A percentile compares a stretch with the other conserved stretches of the same genome.
These are phyloP conservation scores for Blastocystis sp. DNA, from an alignment of 352 stramenopile species.

Conservation along the genomic window DNA sequence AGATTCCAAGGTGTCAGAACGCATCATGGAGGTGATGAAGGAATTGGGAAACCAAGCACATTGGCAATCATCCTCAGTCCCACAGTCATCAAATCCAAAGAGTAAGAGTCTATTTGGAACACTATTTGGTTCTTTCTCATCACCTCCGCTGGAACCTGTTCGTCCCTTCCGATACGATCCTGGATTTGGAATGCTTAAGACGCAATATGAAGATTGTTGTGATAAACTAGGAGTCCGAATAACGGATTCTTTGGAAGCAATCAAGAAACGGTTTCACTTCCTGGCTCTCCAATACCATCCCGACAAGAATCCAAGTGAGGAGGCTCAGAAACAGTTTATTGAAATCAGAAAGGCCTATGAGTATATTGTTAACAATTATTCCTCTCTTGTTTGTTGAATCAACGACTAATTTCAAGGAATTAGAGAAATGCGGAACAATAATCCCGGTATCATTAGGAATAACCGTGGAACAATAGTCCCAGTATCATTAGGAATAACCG, in stretches of 20 bases:
- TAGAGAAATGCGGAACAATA: no score
- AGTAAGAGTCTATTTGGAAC: background rate
- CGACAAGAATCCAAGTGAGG: slow-evolving; percentile 11
- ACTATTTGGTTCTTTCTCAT: background rate
- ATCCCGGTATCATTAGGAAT: no score
- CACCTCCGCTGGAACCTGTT: background rate
- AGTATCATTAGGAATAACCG: no score
- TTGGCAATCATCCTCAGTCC: no score
- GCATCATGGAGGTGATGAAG: background rate
- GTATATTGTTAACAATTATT: slow-evolving; percentile 11
- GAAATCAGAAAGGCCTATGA: slow-evolving; percentile 49
- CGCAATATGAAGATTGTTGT: slow-evolving; percentile 39
- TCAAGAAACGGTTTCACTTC: slow-evolving; percentile 28
- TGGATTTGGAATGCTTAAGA: slow-evolving; percentile 31
- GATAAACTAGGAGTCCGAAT: slow-evolving; percentile 31
- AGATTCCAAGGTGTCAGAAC: background rate
- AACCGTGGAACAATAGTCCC: no score
- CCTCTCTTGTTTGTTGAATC: background rate
- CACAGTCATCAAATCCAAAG: no score
- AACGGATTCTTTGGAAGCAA: slow-evolving; percentile 16
- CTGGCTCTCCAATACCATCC: slow-evolving; percentile 40
- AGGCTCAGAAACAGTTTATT: slow-evolving; percentile 19
- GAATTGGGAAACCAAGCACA: background rate
- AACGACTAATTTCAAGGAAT: no score
- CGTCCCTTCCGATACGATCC: background rate